Evolutionary conservation across 2,329 filamentous ascomycete species (phyloP).

Genomic region (Phyllosticta ampelicida): DNA sequence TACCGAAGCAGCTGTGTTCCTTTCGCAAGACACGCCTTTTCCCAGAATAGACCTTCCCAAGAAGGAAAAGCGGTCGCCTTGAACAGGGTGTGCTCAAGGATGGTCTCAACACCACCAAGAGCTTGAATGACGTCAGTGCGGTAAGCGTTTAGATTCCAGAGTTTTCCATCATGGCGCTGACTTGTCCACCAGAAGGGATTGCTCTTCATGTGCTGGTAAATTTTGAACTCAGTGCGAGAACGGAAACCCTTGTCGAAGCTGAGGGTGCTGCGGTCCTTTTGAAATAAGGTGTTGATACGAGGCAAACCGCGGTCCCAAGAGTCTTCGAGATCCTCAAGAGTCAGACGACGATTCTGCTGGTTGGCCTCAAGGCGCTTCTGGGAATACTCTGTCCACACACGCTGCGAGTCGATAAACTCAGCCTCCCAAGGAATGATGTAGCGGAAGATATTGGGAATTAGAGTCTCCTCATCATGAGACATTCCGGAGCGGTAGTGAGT

Average conservation of each 20-base stretch:
- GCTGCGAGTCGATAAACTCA: constrained; percentile 97
- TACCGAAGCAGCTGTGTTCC: neutral
- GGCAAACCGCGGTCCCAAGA: constrained; percentile 97
- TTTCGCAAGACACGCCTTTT: constrained; percentile 42
- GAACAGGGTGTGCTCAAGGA: constrained; percentile 92
- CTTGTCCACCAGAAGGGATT: constrained; percentile 99
- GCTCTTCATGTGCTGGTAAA: constrained; percentile 97
- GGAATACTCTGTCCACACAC: constrained; percentile 98
- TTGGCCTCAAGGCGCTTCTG: constrained; percentile 96
- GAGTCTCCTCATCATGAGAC: constrained; percentile 94
- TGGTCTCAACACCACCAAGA: constrained; percentile 91
- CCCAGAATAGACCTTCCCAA: constrained; percentile 95
- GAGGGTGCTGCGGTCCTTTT: constrained; percentile 92
- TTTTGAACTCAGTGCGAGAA: constrained; percentile 90
- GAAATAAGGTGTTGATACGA: constrained; percentile 97
- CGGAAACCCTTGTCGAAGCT: constrained; percentile 99
- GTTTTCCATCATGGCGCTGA: constrained; percentile 89
- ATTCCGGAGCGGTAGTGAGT: constrained; percentile 96
- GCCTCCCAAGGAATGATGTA: constrained; percentile 99
- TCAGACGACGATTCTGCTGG: constrained; percentile 89
- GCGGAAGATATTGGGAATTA: constrained; percentile 98
- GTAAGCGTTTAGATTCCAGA: constrained; percentile 96
- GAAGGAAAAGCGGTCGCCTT: constrained; percentile 93
- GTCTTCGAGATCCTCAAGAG: constrained; percentile 91
- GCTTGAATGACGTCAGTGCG: constrained; percentile 95